Evolutionary conservation across 2,329 filamentous ascomycete species (phyloP), one percentile per base, ranked within the genome.

Genomic region (Xylaria hypoxylon): DNA sequence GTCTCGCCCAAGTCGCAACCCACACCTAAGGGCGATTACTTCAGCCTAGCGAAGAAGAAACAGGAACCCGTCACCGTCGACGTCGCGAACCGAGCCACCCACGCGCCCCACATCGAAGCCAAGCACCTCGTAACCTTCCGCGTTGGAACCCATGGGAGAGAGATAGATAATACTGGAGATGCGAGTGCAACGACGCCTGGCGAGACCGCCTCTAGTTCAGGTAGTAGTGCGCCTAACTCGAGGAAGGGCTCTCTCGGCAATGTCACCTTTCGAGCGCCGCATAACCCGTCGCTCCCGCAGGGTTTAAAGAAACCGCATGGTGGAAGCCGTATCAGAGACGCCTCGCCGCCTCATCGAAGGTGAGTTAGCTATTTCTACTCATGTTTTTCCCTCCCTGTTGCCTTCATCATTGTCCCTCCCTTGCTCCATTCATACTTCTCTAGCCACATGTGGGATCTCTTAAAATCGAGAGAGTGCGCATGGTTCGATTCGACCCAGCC

Each of bases 331-430:
- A 81, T 82, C 52, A 76, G 82, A 61, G 81, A 77, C 26, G 82
- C 80, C 42, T 87, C 85, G 28, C 85, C 85, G 26, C 80, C 82
- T 35, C 82, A 84, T 67, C 71, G 76, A 64, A 84, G 83, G 85
- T 87, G 79, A 79, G 82, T 76, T 35, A 28, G 47, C 13, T 38
- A 11, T 56, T 50, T 50, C 38, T 52, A 64, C 59, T 38, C 67
- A 45, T 38, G 3, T 35, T 15, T 15, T 38, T 38, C 3, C 4
- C 5, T 13, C 13, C 13, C 28, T 7, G 19, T 40, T 45, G 10
- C 22, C 10, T 28, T 47, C 42, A 10, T 55, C 19, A 24, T 40
- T 28, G 26, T 24, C 45, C 59, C 24, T 63, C 42, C n/a, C 35
- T 45, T 45, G 42, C n/a, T 59, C 28, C 57, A 61, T 8, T 48